phyloP scores from a whole-genome alignment of 148 eudicot species.

The Camellia sinensis region DNA sequence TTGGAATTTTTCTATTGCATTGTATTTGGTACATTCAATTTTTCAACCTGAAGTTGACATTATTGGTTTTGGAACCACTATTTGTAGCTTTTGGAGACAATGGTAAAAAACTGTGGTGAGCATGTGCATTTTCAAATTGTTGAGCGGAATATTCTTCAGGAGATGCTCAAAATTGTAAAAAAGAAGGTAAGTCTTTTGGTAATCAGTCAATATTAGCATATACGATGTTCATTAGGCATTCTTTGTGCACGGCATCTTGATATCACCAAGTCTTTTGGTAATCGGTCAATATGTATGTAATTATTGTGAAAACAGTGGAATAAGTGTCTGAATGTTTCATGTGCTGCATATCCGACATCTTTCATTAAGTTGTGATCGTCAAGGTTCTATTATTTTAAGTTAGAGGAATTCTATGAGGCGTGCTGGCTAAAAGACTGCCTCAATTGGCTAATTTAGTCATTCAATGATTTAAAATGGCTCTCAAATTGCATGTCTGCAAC shows the following conservation, averaged over 20 bases:
- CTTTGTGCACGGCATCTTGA: neutral
- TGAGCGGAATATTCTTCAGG: constrained; percentile 69
- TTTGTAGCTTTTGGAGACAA: constrained; percentile 82
- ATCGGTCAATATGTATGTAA: neutral
- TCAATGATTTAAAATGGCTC: too few relatives aligned
- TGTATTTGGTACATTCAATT: neutral
- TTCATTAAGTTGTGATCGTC: too few relatives aligned
- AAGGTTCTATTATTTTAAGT: neutral
- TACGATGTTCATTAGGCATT: neutral
- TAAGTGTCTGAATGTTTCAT: neutral
- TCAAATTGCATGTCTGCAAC: neutral
- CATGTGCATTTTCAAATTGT: constrained; percentile 75
- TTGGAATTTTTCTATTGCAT: neutral
- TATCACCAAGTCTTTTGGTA: neutral
- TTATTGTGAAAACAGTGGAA: constrained; percentile 1
- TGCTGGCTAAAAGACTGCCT: neutral
- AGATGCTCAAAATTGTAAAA: constrained; percentile 87
- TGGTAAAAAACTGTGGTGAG: constrained; percentile 98
- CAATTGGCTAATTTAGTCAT: neutral
- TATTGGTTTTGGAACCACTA: neutral
- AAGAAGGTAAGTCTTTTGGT: constrained; percentile 53
- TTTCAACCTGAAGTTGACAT: neutral
- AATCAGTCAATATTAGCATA: too few relatives aligned
- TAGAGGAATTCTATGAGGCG: neutral
- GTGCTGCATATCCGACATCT: too few relatives aligned